Evolutionary conservation across 495 filamentous ascomycete species (phyloP).

Genomic region (Penicillium chermesinum): DNA sequence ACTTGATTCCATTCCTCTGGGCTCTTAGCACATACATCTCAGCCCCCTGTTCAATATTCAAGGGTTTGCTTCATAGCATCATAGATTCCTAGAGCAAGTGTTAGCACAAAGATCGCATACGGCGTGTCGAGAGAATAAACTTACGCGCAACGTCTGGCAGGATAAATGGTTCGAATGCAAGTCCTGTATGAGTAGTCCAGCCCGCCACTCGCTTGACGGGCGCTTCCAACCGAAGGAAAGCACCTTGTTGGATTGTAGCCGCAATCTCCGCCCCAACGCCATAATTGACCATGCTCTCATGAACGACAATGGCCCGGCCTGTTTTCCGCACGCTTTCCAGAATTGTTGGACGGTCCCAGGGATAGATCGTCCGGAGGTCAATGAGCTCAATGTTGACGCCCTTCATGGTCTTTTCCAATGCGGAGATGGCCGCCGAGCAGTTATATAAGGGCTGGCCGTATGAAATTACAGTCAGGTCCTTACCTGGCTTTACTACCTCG

Average conservation of each 20-base stretch:
- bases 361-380: slow-evolving; percentile 86
- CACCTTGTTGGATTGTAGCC: slow-evolving; percentile 82
- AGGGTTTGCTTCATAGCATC: background rate
- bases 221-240: slow-evolving; percentile 86
- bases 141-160: slow-evolving; percentile 87
- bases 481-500: slow-evolving; percentile 79
- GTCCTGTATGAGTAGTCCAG: slow-evolving; percentile 81
- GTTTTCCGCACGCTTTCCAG: slow-evolving; percentile 85
- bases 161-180: slow-evolving; percentile 82
- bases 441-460: slow-evolving; percentile 92
- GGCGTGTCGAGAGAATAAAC: slow-evolving; percentile 36
- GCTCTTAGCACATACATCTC: too few species aligned
- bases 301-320: slow-evolving; percentile 84
- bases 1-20: too few species aligned
- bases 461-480: slow-evolving; percentile 79
- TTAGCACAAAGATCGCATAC: background rate
- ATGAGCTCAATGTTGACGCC: slow-evolving; percentile 82
- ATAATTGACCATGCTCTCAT: slow-evolving; percentile 94
- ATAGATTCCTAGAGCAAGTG: slow-evolving; percentile 1
- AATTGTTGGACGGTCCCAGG: slow-evolving; percentile 87
- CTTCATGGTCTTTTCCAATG: slow-evolving; percentile 69
- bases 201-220: slow-evolving; percentile 87
- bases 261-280: slow-evolving; percentile 92
- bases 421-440: slow-evolving; percentile 72
- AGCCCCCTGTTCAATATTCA: background rate